Percentiles rank a stretch among this genome's conserved stretches.
These are phyloP conservation scores for Rhododendron henanense DNA, from an alignment of 148 eudicot species.

Conservation along the genomic window DNA sequence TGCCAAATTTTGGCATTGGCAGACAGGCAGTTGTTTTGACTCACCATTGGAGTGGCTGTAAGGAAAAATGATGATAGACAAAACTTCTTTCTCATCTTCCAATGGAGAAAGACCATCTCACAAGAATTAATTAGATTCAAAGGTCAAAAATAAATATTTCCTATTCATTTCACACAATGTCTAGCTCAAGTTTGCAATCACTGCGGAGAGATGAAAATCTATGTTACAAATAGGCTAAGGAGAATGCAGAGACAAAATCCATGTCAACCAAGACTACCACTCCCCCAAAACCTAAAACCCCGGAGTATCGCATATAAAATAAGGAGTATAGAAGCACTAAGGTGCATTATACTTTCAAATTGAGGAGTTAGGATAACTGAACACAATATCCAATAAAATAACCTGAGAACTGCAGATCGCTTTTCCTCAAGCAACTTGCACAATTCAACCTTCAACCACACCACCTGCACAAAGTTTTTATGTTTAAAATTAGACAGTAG, in stretches of 20 bases:
- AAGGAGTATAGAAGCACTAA: background rate
- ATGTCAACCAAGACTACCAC: background rate
- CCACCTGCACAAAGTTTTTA: conserved; percentile 42
- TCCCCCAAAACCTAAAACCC: background rate
- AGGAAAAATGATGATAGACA: background rate
- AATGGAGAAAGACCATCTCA: background rate
- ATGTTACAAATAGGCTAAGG: background rate
- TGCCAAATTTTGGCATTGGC: background rate
- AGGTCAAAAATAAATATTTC: background rate
- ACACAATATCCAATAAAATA: conserved; percentile 20
- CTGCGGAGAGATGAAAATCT: background rate
- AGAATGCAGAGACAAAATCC: background rate
- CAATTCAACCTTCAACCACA: conserved; percentile 77
- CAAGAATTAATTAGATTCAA: background rate
- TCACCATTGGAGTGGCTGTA: background rate
- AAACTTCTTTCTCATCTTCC: conserved; percentile 1
- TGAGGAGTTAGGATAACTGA: background rate
- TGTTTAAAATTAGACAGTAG: background rate
- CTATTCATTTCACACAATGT: background rate
- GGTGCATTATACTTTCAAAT: background rate
- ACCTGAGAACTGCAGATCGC: conserved; percentile 90
- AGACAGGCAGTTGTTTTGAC: background rate
- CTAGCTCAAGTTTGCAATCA: background rate
- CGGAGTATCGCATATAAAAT: background rate
- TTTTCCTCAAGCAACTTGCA: conserved; percentile 93